These are phyloP conservation scores for Oemleria cerasiformis DNA, from an alignment of 306 rosid genomes.

Conservation along the genomic window DNA sequence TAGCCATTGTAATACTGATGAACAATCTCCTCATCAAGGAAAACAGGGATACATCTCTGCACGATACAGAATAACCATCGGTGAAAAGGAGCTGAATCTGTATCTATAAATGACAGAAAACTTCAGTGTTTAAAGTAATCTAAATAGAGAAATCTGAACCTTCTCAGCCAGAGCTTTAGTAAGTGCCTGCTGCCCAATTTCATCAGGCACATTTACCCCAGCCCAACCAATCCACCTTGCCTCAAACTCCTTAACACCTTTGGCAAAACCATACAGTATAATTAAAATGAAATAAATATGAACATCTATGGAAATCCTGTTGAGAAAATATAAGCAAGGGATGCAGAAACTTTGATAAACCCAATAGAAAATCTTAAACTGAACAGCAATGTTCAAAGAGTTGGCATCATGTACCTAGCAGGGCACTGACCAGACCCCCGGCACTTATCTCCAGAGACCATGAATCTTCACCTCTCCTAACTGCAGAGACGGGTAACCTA, in stretches of 20 bases:
- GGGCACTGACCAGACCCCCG: slow-evolving; percentile 87
- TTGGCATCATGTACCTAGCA: slow-evolving; percentile 54
- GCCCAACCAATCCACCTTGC: slow-evolving; percentile 98
- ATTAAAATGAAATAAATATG: not conserved
- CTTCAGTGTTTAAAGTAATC: not conserved
- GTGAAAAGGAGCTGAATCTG: not conserved
- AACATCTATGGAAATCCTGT: not conserved
- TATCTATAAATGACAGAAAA: not conserved
- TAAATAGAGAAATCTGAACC: slow-evolving; percentile 33
- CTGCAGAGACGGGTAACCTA: slow-evolving; percentile 84
- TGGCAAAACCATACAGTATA: slow-evolving; percentile 15
- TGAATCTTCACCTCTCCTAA: slow-evolving; percentile 75
- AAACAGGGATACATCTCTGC: slow-evolving; percentile 87
- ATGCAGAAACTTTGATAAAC: not conserved
- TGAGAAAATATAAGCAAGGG: slow-evolving; percentile 6
- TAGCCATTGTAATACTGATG: slow-evolving; percentile 93
- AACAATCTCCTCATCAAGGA: slow-evolving; percentile 89
- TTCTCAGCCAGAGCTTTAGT: slow-evolving; percentile 82
- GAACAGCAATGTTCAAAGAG: slow-evolving; percentile 1
- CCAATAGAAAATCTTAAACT: slow-evolving; percentile 9
- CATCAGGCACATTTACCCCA: slow-evolving; percentile 88
- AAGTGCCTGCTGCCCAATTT: slow-evolving; percentile 79
- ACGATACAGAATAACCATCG: slow-evolving; percentile 23
- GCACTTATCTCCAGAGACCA: slow-evolving; percentile 90
- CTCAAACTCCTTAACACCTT: slow-evolving; percentile 87